Evolutionary conservation across 169 alveolate species (phyloP).

Genomic region (Eimeria acervulina): DNA sequence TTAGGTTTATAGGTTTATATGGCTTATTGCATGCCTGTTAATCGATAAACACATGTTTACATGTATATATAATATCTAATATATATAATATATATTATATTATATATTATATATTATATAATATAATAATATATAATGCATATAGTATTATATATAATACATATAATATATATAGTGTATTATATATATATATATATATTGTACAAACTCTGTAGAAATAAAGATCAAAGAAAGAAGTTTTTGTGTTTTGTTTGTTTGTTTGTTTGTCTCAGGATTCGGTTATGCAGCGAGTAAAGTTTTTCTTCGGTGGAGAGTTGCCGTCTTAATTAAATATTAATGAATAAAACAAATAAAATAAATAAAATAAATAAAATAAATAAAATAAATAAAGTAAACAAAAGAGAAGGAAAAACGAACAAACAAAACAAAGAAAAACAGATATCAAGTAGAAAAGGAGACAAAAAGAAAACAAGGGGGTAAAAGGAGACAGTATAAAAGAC

Average conservation of each 20-base stretch:
- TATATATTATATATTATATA: background rate
- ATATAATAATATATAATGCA: background rate
- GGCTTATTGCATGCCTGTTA: too few species aligned
- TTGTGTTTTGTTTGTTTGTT: background rate
- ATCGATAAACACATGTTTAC: background rate
- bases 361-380: too few species aligned
- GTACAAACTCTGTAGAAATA: too few species aligned
- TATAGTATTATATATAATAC: too few species aligned
- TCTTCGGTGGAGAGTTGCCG: constrained; percentile 83
- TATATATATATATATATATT: background rate
- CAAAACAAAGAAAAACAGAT: too few species aligned
- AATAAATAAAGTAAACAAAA: too few species aligned
- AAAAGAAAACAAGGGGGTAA: too few species aligned
- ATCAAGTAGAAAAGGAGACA: too few species aligned
- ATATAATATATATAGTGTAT: background rate
- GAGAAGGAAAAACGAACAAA: too few species aligned
- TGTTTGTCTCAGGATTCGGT: constrained; percentile 82
- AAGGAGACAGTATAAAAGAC: too few species aligned
- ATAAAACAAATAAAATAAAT: too few species aligned
- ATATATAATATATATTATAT: background rate
- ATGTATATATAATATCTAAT: background rate
- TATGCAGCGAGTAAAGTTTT: constrained; percentile 84
- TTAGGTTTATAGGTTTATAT: too few species aligned
- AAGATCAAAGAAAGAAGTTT: background rate
- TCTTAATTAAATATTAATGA: background rate